A percentile compares a stretch with the other conserved stretches of the same genome.
These are phyloP conservation scores for Corchorus olitorius DNA, from an alignment of 345 rosid species.

Conservation along the genomic window DNA sequence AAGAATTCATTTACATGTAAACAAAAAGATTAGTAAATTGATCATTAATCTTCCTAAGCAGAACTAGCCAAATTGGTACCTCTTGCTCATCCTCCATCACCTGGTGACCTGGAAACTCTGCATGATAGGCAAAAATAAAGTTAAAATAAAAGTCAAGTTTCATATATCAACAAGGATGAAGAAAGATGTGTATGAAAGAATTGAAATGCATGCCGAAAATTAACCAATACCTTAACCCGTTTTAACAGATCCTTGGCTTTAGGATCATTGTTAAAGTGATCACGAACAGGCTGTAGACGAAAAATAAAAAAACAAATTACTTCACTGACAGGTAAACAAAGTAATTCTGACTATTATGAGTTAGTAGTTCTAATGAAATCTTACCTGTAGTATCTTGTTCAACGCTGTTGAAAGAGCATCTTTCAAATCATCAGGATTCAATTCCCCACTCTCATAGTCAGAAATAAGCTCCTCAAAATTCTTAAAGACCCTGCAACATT, in stretches of 20 bases:
- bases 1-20: too few species aligned
- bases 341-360: background rate
- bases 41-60: background rate
- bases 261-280: slow-evolving; percentile 61
- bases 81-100: slow-evolving; percentile 2
- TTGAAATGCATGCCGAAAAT: background rate
- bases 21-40: too few species aligned
- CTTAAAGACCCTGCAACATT: slow-evolving; percentile 46
- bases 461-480: slow-evolving; percentile 67
- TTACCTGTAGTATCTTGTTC: slow-evolving; percentile 75
- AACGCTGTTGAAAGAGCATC: slow-evolving; percentile 63
- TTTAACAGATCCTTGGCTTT: slow-evolving; percentile 70
- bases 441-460: slow-evolving; percentile 60
- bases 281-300: slow-evolving; percentile 71
- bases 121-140: slow-evolving; percentile 15
- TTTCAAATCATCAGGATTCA: slow-evolving; percentile 82
- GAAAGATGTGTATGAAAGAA: background rate
- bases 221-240: slow-evolving; percentile 64
- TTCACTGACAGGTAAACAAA: background rate
- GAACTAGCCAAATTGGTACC: background rate
- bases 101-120: slow-evolving; percentile 62
- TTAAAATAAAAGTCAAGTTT: background rate
- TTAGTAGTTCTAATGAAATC: background rate
- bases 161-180: too few species aligned
- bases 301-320: background rate